These are phyloP conservation scores for Cyclanthera cordifolia DNA, from an alignment of 306 rosid genomes.

Conservation along the genomic window DNA sequence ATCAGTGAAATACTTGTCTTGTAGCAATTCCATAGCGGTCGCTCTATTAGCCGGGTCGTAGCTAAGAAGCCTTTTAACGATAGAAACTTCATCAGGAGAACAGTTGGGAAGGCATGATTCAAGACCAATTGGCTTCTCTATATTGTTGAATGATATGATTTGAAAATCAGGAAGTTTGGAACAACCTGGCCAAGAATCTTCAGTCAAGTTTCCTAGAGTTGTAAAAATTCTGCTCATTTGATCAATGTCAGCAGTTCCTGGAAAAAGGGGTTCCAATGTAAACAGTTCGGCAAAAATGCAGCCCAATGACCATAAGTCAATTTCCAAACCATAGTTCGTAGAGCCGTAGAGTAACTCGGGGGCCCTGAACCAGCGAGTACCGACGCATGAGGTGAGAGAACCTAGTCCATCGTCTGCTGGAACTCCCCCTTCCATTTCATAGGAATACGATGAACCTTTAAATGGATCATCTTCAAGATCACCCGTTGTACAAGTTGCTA, in stretches of 20 bases:
- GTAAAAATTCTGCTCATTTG: constrained; percentile 59
- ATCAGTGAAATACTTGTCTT: constrained; percentile 52
- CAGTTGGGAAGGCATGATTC: constrained; percentile 42
- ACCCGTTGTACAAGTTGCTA: constrained; percentile 73
- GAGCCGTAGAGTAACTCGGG: constrained; percentile 84
- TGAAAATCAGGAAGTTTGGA: constrained; percentile 59
- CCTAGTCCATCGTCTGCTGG: constrained; percentile 33
- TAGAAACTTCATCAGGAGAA: constrained; percentile 35
- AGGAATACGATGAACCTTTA: constrained; percentile 43
- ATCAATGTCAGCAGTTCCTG: constrained; percentile 73
- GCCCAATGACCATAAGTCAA: constrained; percentile 90
- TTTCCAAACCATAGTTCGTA: constrained; percentile 52
- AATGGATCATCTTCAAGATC: constrained; percentile 60
- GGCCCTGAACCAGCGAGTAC: constrained; percentile 74
- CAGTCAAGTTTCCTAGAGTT: constrained; percentile 63
- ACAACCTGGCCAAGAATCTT: constrained; percentile 63
- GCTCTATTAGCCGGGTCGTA: constrained; percentile 65
- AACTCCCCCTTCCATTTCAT: constrained; percentile 44
- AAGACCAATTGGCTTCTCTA: constrained; percentile 50
- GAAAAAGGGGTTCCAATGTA: constrained; percentile 60
- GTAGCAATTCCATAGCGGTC: constrained; percentile 52
- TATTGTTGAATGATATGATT: constrained; percentile 40
- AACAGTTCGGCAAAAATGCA: constrained; percentile 65
- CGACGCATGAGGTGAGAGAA: constrained; percentile 70
- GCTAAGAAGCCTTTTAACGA: constrained; percentile 53